These are phyloP conservation scores for Entomortierella beljakovae DNA, from an alignment of 192 early-diverging fungal genomes.

Conservation along the genomic window DNA sequence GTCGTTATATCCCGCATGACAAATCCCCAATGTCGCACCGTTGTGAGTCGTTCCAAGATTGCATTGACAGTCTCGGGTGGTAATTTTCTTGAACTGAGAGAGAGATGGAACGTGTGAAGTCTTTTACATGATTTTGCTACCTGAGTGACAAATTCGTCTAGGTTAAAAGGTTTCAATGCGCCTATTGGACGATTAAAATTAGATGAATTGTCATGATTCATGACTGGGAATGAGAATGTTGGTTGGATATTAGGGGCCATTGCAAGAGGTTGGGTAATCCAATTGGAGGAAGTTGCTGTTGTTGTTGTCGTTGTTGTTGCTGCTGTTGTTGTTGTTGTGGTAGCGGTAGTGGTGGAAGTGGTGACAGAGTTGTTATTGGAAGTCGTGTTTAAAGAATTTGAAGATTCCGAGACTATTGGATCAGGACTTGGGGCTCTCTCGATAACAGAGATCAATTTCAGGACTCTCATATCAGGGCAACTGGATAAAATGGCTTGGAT, in stretches of 20 bases:
- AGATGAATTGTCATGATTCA: background rate
- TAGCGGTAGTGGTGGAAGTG: no score
- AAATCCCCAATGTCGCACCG: constrained; percentile 22
- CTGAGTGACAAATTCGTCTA: background rate
- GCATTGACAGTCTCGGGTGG: background rate
- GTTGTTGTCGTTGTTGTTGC: background rate
- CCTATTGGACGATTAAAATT: no score
- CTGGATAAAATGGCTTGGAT: constrained; percentile 1
- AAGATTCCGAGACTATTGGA: background rate
- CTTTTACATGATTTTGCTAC: constrained; percentile 8
- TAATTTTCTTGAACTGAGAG: background rate
- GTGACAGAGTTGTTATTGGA: no score
- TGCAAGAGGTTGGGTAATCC: background rate
- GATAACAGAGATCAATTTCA: constrained; percentile 16
- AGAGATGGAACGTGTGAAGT: constrained; percentile 23
- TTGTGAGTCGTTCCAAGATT: constrained; percentile 1
- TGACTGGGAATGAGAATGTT: background rate
- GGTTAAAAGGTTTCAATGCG: constrained; percentile 11
- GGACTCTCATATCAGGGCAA: constrained; percentile 9
- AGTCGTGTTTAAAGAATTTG: no score
- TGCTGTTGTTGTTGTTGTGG: no score
- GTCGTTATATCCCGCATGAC: constrained; percentile 1
- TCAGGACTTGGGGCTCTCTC: constrained; percentile 8
- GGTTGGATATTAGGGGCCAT: no score
- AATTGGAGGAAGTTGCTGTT: background rate